Evolutionary conservation across 2,329 filamentous ascomycete species (phyloP), one percentile per base, ranked within the genome.

Genomic region (Beauveria sp.): DNA sequence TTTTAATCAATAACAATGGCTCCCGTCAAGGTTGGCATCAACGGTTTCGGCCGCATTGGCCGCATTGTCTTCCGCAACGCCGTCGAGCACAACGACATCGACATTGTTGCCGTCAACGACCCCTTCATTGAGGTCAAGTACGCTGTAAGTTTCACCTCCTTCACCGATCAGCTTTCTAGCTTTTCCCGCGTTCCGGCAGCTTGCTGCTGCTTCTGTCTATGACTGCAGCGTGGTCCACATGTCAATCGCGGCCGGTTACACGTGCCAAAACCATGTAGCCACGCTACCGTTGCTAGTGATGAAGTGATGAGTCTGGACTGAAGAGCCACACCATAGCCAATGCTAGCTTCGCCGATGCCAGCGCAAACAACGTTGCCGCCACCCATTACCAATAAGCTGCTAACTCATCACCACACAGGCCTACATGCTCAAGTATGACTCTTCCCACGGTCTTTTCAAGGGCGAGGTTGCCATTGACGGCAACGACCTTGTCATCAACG

Each of bases 381-480:
- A 8, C n/a, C 18, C 50, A 30, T 51, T 8, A 14, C 24, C 60
- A 48, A 64, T 54, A 14, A 41, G 46, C 46, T 43, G 55, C 55
- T 61, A 55, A 46, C 67, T 40, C 8, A 26, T 18, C 46, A 58
- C 56, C 43, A 41, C 62, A 28, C 66, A 96, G 92, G 91, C 90
- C 76, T 97, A 97, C 88, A 97, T 97, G 94, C 89, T 99, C 82
- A 96, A 96, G 85, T 97, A 97, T 79, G 94, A 99, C 85, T 92
- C 90, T 72, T 92, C 90, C 78, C 94, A 99, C 86, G 94, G 94
- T 71, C 77, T 85, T 77, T 99, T 97, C 90, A 96, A 97, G 84
- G 93, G 93, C 71, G 87, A 89, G 64, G 86, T 97, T 78, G 79
- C 87, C 78, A 81, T 89, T 75, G 82, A 86, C 64, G 77, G 77